phyloP scores from a whole-genome alignment of 164 flowering plant species.

The Chimonanthus praecox region DNA sequence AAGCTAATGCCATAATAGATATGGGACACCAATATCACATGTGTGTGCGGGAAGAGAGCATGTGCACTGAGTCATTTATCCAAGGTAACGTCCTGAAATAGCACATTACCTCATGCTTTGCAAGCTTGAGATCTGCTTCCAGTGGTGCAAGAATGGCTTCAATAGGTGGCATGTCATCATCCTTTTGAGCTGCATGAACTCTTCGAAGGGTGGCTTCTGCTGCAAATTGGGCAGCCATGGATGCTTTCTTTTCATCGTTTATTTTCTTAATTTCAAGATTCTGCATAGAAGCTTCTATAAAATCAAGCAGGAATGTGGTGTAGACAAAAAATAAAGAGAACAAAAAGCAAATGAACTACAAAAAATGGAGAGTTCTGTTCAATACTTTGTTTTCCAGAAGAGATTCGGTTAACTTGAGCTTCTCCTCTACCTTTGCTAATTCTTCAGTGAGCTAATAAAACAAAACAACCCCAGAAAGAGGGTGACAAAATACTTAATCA shows the following conservation, averaged over 20 bases:
- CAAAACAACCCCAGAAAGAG: background rate
- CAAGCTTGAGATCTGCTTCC: conserved; percentile 19
- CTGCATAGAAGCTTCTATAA: background rate
- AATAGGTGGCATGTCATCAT: conserved; percentile 20
- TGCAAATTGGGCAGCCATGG: conserved; percentile 17
- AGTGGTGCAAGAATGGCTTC: conserved; percentile 21
- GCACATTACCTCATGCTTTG: conserved; percentile 11
- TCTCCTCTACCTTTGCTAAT: conserved; percentile 8
- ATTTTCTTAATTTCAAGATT: conserved; percentile 21
- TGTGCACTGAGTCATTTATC: too few relatives aligned
- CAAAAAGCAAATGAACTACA: background rate
- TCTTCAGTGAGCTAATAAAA: conserved; percentile 12
- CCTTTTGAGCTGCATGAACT: conserved; percentile 23
- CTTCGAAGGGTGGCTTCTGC: conserved; percentile 20
- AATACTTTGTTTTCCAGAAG: conserved; percentile 11
- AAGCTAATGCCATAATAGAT: background rate
- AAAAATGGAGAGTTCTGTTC: background rate
- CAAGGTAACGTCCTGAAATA: too few relatives aligned
- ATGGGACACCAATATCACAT: background rate
- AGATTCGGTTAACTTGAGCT: conserved; percentile 8
- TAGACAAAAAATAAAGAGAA: background rate
- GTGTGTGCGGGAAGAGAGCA: background rate
- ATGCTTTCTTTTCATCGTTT: conserved; percentile 14
- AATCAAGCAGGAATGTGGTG: background rate
- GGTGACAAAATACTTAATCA: too few relatives aligned